phyloP scores from a whole-genome alignment of 805 yeast species.

The Monosporozyma unispora region DNA sequence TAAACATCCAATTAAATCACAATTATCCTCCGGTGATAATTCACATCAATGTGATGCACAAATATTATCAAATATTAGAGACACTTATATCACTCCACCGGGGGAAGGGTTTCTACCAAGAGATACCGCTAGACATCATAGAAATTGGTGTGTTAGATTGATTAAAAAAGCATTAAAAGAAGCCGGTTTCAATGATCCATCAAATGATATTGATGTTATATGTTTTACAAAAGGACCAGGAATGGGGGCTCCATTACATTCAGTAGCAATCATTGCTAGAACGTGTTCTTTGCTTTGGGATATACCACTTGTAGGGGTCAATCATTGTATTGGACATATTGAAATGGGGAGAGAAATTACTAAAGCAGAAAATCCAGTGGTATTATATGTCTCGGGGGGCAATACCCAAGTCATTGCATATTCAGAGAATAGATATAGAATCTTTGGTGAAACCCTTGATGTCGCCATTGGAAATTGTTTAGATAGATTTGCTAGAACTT shows the following conservation, averaged over 20 bases:
- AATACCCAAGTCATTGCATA: constrained; percentile 97
- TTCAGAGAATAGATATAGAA: constrained; percentile 84
- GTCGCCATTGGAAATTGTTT: constrained; percentile 96
- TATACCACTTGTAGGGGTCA: constrained; percentile 85
- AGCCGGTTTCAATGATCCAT: constrained; percentile 38
- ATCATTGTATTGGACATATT: constrained; percentile 96
- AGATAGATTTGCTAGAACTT: constrained; percentile 89
- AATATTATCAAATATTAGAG: constrained; percentile 83
- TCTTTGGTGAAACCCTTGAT: constrained; percentile 98
- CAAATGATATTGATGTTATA: constrained; percentile 59
- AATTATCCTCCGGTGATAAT: constrained; percentile 39
- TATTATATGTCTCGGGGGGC: constrained; percentile 94
- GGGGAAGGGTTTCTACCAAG: constrained; percentile 97
- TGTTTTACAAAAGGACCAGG: constrained; percentile 99
- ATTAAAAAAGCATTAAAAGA: constrained; percentile 58
- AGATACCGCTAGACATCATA: constrained; percentile 93
- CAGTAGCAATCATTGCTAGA: constrained; percentile 88
- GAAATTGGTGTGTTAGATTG: constrained; percentile 85
- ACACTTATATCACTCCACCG: constrained; percentile 92
- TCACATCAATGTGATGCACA: constrained; percentile 53
- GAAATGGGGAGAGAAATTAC: constrained; percentile 99
- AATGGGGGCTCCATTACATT: constrained; percentile 97
- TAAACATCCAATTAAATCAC: constrained; percentile 42
- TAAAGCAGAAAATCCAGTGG: constrained; percentile 96
- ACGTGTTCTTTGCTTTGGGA: constrained; percentile 72